Evolutionary conservation across 1,284 basidiomycete genomes (phyloP).

Genomic region (Trametes polyzona): DNA sequence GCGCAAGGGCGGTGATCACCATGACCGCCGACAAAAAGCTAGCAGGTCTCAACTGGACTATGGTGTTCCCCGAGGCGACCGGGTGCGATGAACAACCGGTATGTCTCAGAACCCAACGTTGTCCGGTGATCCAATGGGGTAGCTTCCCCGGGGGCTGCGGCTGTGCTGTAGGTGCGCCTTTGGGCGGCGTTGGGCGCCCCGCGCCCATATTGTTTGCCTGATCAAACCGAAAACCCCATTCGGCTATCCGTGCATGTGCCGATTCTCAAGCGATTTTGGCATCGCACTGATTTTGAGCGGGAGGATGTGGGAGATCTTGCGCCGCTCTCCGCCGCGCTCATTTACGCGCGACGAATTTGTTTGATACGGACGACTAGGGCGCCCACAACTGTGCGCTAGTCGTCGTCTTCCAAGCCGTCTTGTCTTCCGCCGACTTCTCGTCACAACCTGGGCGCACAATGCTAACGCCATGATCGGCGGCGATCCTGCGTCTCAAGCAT

Average conservation of each 20-base stretch:
- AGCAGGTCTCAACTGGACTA: not conserved
- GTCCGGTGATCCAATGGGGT: conserved; percentile 3
- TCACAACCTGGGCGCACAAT: too few relatives aligned
- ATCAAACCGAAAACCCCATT: not conserved
- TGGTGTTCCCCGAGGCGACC: conserved; percentile 13
- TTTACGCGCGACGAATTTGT: too few relatives aligned
- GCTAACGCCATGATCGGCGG: too few relatives aligned
- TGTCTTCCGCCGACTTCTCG: too few relatives aligned
- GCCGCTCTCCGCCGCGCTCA: not conserved
- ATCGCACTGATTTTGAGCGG: not conserved
- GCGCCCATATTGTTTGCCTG: not conserved
- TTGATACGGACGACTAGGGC: too few relatives aligned
- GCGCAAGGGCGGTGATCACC: not conserved
- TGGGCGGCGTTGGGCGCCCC: conserved; percentile 7
- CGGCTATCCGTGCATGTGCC: not conserved
- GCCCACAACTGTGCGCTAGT: too few relatives aligned
- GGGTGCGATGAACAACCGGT: conserved; percentile 14
- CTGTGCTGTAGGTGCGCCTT: conserved; percentile 7
- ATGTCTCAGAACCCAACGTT: not conserved
- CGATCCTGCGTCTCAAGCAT: too few relatives aligned
- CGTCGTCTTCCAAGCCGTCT: too few relatives aligned
- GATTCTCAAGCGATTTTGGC: not conserved
- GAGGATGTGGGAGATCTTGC: not conserved
- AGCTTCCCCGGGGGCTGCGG: not conserved
- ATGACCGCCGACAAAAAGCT: not conserved